Evolutionary conservation across 2,329 filamentous ascomycete genomes (phyloP), one percentile per base, ranked within the genome.

Genomic region (Pestalotiopsis sp.): DNA sequence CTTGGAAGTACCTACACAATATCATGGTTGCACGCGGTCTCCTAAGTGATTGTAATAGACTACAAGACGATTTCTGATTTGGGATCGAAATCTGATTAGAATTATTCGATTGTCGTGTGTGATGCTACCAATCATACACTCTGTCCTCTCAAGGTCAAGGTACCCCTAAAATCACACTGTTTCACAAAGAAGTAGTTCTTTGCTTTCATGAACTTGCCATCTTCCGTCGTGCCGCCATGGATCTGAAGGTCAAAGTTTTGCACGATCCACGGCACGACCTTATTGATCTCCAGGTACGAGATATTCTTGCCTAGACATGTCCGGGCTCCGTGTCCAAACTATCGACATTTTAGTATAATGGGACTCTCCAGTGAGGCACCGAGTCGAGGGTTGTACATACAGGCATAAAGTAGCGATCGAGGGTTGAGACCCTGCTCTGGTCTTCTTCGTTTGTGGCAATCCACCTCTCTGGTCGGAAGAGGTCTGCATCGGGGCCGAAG

Each of bases 391-490:
- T 20, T 52, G 17, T n/a, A 52, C 45, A 0, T n/a, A 52, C 45
- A n/a, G 45, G 45, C 2, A 52, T 52, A 9, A 52, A 52, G 6
- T 52, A 52, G 14, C 45, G 45, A 52, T 52, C 45, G 17, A 52
- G n/a, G 17, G 14, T 52, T 9, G 45, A 52, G 17, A 52, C 20
- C 45, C 45, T 17, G 20, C 17, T 14, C 39, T 69, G 71, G 0
- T 75, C 74, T 0, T 68, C 64, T 7, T 77, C 75, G 5, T 71
- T 70, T 2, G 70, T 69, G 0, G 45, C 45, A n/a, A 82, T 62
- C 83, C 83, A 85, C 4, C 83, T 71, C 68, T 84, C 81, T 0
- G 83, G 83, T 2, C 71, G 71, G 75, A 83, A 79, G 0, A 72
- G 60, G 2, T 78, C 66, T 4, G 78, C 76, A 71, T 80, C 76